These are phyloP conservation scores for Metschnikowia sp. DNA, from an alignment of 805 yeast genomes.

Conservation along the genomic window DNA sequence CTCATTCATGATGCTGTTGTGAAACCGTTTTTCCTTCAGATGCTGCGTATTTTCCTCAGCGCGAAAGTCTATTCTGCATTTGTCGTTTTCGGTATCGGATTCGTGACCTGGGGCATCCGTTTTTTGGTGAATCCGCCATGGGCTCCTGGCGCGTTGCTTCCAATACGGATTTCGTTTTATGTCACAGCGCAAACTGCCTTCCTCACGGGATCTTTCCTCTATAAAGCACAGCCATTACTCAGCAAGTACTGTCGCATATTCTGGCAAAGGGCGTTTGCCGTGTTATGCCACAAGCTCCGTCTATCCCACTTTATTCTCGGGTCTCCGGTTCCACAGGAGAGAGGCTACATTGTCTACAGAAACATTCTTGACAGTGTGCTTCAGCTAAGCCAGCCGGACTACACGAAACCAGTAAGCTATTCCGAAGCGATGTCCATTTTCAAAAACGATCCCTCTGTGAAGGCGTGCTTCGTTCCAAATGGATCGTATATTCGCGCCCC, in stretches of 20 bases:
- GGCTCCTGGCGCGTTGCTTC: constrained; percentile 21
- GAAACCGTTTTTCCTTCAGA: constrained; percentile 67
- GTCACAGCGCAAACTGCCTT: constrained; percentile 4
- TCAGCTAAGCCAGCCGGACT: constrained; percentile 49
- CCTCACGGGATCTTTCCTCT: constrained; percentile 2
- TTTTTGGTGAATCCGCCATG: constrained; percentile 20
- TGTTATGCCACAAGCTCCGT: constrained; percentile 55
- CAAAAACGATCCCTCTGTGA: constrained; percentile 34
- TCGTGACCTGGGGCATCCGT: constrained; percentile 49
- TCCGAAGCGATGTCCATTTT: constrained; percentile 45
- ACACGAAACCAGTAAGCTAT: constrained; percentile 50
- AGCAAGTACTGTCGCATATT: constrained; percentile 42
- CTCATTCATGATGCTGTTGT: constrained; percentile 83
- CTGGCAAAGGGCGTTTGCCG: constrained; percentile 62
- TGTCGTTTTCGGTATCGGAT: constrained; percentile 73
- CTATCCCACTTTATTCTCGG: constrained; percentile 80
- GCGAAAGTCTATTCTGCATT: constrained; percentile 71
- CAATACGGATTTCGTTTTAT: constrained; percentile 19
- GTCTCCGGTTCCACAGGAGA: constrained; percentile 57
- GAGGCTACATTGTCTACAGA: constrained; percentile 65
- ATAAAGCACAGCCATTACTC: constrained; percentile 4
- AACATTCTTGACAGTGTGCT: constrained; percentile 42
- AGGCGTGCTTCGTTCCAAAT: constrained; percentile 69
- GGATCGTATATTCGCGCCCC: constrained; percentile 89
- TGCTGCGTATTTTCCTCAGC: constrained; percentile 68